Base-by-base conservation (phyloP, 2,329 filamentous ascomycete species). In the Aspergillus chevalieri region DNA sequence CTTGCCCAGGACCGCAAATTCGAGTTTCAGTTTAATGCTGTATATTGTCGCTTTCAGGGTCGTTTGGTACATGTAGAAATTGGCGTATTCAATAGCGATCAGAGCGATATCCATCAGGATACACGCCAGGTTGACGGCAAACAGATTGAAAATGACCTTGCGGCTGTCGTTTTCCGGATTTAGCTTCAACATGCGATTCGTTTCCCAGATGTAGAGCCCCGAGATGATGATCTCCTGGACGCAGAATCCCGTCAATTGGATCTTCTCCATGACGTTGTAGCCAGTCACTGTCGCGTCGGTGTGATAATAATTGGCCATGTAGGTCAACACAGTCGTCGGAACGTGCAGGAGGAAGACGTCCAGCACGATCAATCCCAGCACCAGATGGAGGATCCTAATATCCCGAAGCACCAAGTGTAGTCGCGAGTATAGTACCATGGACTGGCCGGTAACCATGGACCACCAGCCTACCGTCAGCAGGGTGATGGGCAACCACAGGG, bases 381-480 rank as follows among this genome's bases (percentile, higher is more conserved):
- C 73, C 36, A 69, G 65, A 14, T 69, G 72, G 2, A 83, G 62
- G 1, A 76, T 58, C 0, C 60, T 63, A 2, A 66, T 63, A 24
- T 78, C 76, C 39, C 73, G 74, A 1, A 79, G 65, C 9, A 84
- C 70, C 8, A 84, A 67, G 55, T 83, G 79, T 3, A 84, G 71
- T 4, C 81, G 74, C 0, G 79, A 83, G 69, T 79, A 83, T 1
- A 84, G 67, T 2, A 84, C 80, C 14, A 82, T 61, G 0, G 76
- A 77, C 59, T 82, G 78, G 2, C 80, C 81, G 8, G 79, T 80
- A 1, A 83, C 75, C 78, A 83, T 82, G 1, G 68, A 51, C 58
- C 75, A 77, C 76, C 80, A 78, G 21, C 78, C 80, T 46, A 82
- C 50, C 9, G 69, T 69, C 21, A 76, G 61, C 12, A 75, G 52